Evolutionary conservation across 345 rosid genomes (phyloP).

Genomic region (Barbarea vulgaris): DNA sequence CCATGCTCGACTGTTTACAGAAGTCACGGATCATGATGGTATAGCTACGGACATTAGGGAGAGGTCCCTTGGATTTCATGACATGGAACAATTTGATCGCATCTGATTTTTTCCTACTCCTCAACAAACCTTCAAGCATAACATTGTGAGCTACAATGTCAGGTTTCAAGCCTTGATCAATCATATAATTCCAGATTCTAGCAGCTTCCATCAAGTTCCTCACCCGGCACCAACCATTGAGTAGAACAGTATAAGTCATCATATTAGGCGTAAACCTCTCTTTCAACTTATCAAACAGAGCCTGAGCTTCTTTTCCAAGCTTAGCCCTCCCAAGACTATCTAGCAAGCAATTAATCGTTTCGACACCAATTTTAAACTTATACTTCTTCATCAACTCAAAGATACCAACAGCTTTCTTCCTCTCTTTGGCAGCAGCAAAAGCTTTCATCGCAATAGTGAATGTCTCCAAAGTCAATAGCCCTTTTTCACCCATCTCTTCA

Average conservation of each 20-base stretch:
- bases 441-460: conserved; percentile 73
- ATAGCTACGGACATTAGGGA: conserved; percentile 69
- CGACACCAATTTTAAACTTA: conserved; percentile 64
- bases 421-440: conserved; percentile 89
- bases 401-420: conserved; percentile 83
- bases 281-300: conserved; percentile 66
- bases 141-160: conserved; percentile 69
- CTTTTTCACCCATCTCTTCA: conserved; percentile 81
- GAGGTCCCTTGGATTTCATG: conserved; percentile 84
- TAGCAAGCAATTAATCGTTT: conserved; percentile 70
- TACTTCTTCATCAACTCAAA: conserved; percentile 93
- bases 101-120: conserved; percentile 67
- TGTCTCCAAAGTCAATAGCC: conserved; percentile 66
- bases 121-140: conserved; percentile 83
- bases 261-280: conserved; percentile 74
- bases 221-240: conserved; percentile 78
- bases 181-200: conserved; percentile 85
- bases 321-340: conserved; percentile 80
- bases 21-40: conserved; percentile 68
- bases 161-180: conserved; percentile 77
- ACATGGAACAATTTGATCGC: conserved; percentile 79
- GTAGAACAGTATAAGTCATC: conserved; percentile 73
- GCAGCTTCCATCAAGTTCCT: conserved; percentile 93
- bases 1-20: conserved; percentile 77
- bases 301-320: conserved; percentile 85